Evolutionary conservation across 306 rosid genomes (phyloP).

Genomic region (Quercus suber): DNA sequence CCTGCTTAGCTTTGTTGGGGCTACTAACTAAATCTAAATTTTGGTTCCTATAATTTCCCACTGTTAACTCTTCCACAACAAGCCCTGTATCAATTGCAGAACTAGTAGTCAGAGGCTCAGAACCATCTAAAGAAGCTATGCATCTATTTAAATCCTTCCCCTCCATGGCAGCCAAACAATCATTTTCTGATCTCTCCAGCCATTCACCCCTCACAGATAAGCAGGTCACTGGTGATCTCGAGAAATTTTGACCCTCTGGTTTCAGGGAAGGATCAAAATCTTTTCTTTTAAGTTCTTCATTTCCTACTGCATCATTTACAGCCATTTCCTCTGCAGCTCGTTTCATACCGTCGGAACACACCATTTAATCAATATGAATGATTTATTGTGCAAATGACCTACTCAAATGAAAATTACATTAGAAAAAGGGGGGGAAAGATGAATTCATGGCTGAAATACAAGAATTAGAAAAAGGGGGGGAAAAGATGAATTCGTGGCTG

Average conservation of each 20-base stretch:
- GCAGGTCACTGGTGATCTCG: slow-evolving; percentile 21
- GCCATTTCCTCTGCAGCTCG: slow-evolving; percentile 19
- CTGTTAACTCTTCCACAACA: slow-evolving; percentile 34
- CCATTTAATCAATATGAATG: slow-evolving; percentile 24
- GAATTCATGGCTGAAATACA: too few relatives aligned
- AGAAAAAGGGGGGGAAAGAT: too few relatives aligned
- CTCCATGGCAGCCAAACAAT: slow-evolving; percentile 23
- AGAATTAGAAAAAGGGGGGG: not conserved
- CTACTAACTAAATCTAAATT: slow-evolving; percentile 14
- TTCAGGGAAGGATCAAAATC: slow-evolving; percentile 27
- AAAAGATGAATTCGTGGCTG: too few relatives aligned
- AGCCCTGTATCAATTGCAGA: slow-evolving; percentile 28
- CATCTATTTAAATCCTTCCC: slow-evolving; percentile 32
- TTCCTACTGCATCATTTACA: slow-evolving; percentile 35
- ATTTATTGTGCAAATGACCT: not conserved
- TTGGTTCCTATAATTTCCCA: slow-evolving; percentile 19
- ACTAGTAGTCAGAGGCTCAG: slow-evolving; percentile 34
- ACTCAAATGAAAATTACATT: not conserved
- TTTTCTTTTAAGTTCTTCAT: slow-evolving; percentile 32
- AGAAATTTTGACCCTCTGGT: slow-evolving; percentile 5
- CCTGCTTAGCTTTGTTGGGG: slow-evolving; percentile 25
- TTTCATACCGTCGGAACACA: slow-evolving; percentile 24
- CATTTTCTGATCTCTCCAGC: slow-evolving; percentile 28
- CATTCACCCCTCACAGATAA: slow-evolving; percentile 22
- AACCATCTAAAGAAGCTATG: slow-evolving; percentile 35